phyloP scores from a whole-genome alignment of 2,329 filamentous ascomycete genomes.

The Penicillium sp. region DNA sequence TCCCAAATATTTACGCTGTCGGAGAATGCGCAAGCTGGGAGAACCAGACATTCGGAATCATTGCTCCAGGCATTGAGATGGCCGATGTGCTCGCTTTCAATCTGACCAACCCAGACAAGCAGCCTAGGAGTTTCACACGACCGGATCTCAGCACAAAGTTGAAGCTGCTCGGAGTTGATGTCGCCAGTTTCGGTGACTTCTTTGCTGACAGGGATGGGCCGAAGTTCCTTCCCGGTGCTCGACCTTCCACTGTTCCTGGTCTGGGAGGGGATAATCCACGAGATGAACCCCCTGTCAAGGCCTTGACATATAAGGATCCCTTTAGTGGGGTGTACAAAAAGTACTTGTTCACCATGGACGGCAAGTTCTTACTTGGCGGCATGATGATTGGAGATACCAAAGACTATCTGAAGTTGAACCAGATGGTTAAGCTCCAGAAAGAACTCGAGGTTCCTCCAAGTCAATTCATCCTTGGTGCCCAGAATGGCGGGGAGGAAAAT shows the following conservation, averaged over 20 bases:
- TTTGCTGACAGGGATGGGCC: constrained; percentile 86
- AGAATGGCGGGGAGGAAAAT: constrained; percentile 69
- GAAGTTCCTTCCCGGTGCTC: constrained; percentile 65
- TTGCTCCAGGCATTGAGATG: constrained; percentile 89
- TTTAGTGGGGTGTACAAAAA: constrained; percentile 91
- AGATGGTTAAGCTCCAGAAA: constrained; percentile 82
- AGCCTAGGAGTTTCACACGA: constrained; percentile 68
- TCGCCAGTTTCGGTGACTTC: constrained; percentile 91
- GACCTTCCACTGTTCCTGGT: constrained; percentile 37
- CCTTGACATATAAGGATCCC: constrained; percentile 83
- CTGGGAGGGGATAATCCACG: constrained; percentile 45
- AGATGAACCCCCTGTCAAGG: constrained; percentile 65
- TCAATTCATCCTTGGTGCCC: constrained; percentile 77
- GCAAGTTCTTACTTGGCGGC: constrained; percentile 85
- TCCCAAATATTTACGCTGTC: constrained; percentile 75
- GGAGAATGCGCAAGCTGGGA: constrained; percentile 92
- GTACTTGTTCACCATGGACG: constrained; percentile 84
- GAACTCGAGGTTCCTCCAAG: constrained; percentile 72
- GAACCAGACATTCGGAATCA: constrained; percentile 80
- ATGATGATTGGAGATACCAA: constrained; percentile 96
- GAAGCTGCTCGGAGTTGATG: constrained; percentile 84
- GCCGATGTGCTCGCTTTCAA: constrained; percentile 90
- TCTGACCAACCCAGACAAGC: constrained; percentile 73
- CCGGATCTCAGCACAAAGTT: constrained; percentile 90
- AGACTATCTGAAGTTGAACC: constrained; percentile 85